Evolutionary conservation across 23 red algal species (phyloP), one percentile per base, ranked within the genome.

Genomic region (Cyanidiococcus yangmingshanensis): DNA sequence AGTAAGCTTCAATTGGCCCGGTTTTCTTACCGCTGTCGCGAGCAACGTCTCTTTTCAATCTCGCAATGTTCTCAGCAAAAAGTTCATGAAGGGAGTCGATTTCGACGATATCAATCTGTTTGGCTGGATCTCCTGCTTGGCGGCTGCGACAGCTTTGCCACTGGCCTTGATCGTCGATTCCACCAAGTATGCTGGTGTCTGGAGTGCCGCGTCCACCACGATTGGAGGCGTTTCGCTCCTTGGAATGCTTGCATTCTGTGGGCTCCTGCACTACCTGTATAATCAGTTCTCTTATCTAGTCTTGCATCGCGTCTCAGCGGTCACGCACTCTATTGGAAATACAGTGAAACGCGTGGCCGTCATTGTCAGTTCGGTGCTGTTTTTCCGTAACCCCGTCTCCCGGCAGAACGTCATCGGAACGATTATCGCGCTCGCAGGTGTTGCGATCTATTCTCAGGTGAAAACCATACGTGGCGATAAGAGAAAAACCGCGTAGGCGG

Each of bases 291-390:
- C 85, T 34, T 87, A 87, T 58, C 27, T 87, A 1, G 85, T 87
- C 18, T 54, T 87, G 40, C 35, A 83, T 38, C 77, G 85, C 50
- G 77, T 82, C 0, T 68, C 41, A 37, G 57, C 85, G 40, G 85
- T 87, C 0, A 82, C 78, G 0, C 85, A 87, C 27, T 50, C 85
- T 7, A 76, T 87, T 0, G 85, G 85, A 0, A 87, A 87, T 57
- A 87, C 85, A n/a, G 79, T 87, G 85, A 87, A 87, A 39, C 75
- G 85, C n/a, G 85, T 82, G 15, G 85, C 85, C 2, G 85, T 87
- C 58, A 87, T 87, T 76, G 77, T 82, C 1, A 74, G 57, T 0
- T 87, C 85, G 1, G 79, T 87, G 50, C 50, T 87, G 0, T 76
- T 87, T 0, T 87, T 87, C 58, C 45, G 68, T 25, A 87, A 87